Evolutionary conservation across 163 green algal species (phyloP).

Genomic region (Chloroidium sp.): DNA sequence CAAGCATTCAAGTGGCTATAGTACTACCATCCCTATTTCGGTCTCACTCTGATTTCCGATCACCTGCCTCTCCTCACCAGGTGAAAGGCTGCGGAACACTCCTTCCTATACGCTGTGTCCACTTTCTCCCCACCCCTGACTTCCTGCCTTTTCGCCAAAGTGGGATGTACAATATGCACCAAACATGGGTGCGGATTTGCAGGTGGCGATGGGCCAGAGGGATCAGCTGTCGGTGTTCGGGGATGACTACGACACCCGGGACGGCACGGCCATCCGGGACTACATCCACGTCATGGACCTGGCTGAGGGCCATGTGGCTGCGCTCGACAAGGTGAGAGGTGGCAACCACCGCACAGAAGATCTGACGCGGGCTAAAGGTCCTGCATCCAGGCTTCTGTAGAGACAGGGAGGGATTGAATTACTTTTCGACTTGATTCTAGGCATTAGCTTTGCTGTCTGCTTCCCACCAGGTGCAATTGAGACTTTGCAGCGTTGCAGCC

Average conservation of each 20-base stretch:
- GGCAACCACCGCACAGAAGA: slow-evolving; percentile 2
- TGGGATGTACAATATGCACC: slow-evolving; percentile 1
- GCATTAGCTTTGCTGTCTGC: too few relatives aligned
- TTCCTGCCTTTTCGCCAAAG: background rate
- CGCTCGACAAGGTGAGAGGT: slow-evolving; percentile 47
- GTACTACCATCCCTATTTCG: too few relatives aligned
- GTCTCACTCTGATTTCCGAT: too few relatives aligned
- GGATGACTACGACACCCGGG: slow-evolving; percentile 88
- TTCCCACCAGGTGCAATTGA: too few relatives aligned
- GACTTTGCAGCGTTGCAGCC: too few relatives aligned
- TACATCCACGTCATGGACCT: slow-evolving; percentile 99
- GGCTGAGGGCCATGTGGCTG: slow-evolving; percentile 55
- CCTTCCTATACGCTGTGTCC: too few relatives aligned
- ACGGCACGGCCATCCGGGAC: slow-evolving; percentile 92
- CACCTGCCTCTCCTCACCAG: too few relatives aligned
- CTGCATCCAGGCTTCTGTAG: too few relatives aligned
- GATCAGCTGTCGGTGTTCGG: slow-evolving; percentile 85
- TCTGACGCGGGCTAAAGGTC: slow-evolving; percentile 1
- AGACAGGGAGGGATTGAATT: too few relatives aligned
- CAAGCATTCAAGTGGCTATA: too few relatives aligned
- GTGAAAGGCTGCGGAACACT: too few relatives aligned
- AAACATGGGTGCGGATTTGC: slow-evolving; percentile 10
- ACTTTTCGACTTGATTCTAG: too few relatives aligned
- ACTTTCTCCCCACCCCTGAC: background rate
- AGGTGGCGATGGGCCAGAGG: slow-evolving; percentile 75